Conservation (phyloP, 441 rosid species). For the Bocquillonia castaneifolia region DNA sequence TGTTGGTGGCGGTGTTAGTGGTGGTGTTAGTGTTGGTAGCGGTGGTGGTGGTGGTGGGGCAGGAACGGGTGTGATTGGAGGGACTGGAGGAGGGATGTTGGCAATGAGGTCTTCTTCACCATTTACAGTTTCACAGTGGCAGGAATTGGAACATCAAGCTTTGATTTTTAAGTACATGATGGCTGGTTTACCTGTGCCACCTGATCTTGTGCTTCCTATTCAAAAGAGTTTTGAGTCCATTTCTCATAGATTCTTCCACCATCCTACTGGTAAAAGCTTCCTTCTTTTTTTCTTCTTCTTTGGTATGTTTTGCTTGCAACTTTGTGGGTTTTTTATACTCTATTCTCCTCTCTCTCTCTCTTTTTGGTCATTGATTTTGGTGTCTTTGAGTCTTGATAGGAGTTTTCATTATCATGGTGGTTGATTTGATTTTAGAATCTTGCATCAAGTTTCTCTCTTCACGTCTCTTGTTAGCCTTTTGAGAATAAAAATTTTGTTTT, state of each 20-base stretch:
- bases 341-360: not conserved
- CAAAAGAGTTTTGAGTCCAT: slow-evolving; percentile 58
- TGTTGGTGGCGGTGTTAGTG: slow-evolving; percentile 21
- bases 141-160: slow-evolving; percentile 87
- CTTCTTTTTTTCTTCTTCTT: not conserved
- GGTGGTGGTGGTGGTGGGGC: slow-evolving; percentile 21
- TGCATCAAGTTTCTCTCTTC: not conserved
- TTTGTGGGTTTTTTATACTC: not conserved
- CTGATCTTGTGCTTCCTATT: slow-evolving; percentile 71
- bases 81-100: slow-evolving; percentile 25
- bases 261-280: slow-evolving; percentile 44
- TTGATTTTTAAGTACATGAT: slow-evolving; percentile 77
- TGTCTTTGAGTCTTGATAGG: not conserved
- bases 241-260: slow-evolving; percentile 56
- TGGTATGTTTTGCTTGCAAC: not conserved
- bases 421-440: slow-evolving; percentile 19
- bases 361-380: not conserved
- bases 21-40: slow-evolving; percentile 16
- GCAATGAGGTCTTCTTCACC: slow-evolving; percentile 37
- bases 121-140: slow-evolving; percentile 72
- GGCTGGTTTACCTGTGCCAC: slow-evolving; percentile 81
- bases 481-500: not conserved
- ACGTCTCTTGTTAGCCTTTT: not conserved
- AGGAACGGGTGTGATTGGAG: slow-evolving; percentile 16
- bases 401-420: not conserved